Conservation (phyloP, 345 rosid genomes). For the Brassica juncea region DNA sequence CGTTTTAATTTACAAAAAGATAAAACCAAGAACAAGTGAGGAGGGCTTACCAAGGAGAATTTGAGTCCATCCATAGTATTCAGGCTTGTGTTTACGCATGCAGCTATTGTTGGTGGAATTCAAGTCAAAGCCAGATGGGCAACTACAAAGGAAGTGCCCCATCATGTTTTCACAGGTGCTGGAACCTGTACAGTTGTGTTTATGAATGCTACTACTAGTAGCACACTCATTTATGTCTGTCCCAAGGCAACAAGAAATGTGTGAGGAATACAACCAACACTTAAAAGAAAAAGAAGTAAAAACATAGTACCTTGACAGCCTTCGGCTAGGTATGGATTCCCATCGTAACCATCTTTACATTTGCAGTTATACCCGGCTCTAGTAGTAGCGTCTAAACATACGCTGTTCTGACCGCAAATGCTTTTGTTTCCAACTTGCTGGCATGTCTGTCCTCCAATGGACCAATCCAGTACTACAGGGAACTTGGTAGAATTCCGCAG, state of each 20-base stretch:
- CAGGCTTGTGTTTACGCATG: background rate
- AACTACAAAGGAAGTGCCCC: constrained; percentile 41
- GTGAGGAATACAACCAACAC: background rate
- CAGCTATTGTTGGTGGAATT: background rate
- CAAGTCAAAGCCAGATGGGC: constrained; percentile 4
- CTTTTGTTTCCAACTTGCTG: background rate
- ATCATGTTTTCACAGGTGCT: background rate
- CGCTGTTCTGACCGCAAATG: background rate
- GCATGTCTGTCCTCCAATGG: background rate
- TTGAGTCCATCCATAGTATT: background rate
- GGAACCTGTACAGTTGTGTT: background rate
- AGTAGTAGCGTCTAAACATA: background rate
- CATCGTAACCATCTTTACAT: constrained; percentile 35
- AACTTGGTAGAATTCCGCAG: background rate
- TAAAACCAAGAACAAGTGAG: background rate
- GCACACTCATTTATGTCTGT: constrained; percentile 5
- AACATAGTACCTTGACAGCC: constrained; percentile 35
- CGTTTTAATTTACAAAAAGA: no score
- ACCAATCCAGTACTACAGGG: constrained; percentile 26
- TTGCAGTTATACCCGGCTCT: constrained; percentile 36
- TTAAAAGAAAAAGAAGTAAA: background rate
- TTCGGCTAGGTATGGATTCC: constrained; percentile 36
- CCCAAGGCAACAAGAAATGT: background rate
- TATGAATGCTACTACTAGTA: background rate
- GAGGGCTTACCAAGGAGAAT: background rate